Evolutionary conservation across 768 basidiomycete genomes (phyloP), one percentile per base, ranked within the genome.

Genomic region (Cystobasidium onofrii): DNA sequence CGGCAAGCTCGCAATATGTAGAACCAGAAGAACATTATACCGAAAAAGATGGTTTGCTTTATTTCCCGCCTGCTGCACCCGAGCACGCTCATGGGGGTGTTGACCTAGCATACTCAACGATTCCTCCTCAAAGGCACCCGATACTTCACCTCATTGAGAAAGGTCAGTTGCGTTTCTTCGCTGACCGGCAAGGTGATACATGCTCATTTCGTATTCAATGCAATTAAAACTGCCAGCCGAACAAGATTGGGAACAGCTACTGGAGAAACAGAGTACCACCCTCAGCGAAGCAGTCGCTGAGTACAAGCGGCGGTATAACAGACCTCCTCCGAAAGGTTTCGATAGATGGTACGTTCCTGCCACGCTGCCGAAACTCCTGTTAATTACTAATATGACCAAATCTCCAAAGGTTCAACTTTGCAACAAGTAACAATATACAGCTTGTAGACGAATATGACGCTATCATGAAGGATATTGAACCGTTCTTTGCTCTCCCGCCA

Each of bases 251-350:
- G 75, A 78, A 0, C 76, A 73, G 0, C 85, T 88, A 77, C 81
- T 98, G n/a, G 83, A 82, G 0, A 83, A 84, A 50, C 95, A 98
- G 82, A 92, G 90, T 81, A 86, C 85, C 77, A 89, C 90, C 0
- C 84, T 97, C 41, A 82, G 83, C 34, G 86, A 86, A 39, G 95
- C 95, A 0, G 90, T 92, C 0, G 81, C 81, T 15, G 91, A 94
- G 80, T 99, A 99, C 82, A 86, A 83, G 77, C 82, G 85, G 60
- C 84, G 92, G 64, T 93, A 95, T 81, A 82, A 83, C 4, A 85
- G 90, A 29, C 81, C 86, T 31, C 95, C 95, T 9, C 94, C 95
- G 0, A 87, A 85, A 65, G 94, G 92, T 0, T 98, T 97, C 76
- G 93, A 92, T 79, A 82, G 85, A 25, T 97, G 95, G 94, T 95